These are phyloP conservation scores for Candida mesenterica DNA, from an alignment of 1,139 yeast species.

Conservation along the genomic window DNA sequence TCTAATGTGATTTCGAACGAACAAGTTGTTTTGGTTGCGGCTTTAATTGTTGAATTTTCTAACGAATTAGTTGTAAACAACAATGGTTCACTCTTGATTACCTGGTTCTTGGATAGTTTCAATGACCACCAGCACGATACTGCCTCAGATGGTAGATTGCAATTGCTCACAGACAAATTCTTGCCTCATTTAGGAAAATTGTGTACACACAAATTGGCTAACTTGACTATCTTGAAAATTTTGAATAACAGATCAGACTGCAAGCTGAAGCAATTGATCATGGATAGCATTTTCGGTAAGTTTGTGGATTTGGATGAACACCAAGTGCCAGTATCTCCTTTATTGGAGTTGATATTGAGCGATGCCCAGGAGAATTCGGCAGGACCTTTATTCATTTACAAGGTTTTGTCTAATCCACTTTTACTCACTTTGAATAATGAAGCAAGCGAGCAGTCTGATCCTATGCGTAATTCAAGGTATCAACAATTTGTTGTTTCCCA, in stretches of 20 bases:
- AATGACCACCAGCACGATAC: slow-evolving; percentile 44
- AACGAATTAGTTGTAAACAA: slow-evolving; percentile 79
- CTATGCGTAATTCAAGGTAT: slow-evolving; percentile 35
- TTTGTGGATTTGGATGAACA: slow-evolving; percentile 28
- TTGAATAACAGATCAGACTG: slow-evolving; percentile 68
- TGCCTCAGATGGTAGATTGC: slow-evolving; percentile 31
- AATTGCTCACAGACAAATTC: slow-evolving; percentile 47
- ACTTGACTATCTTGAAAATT: slow-evolving; percentile 77
- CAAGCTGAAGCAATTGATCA: slow-evolving; percentile 57
- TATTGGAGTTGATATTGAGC: slow-evolving; percentile 46
- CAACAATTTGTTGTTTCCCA: slow-evolving; percentile 59
- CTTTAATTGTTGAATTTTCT: slow-evolving; percentile 74
- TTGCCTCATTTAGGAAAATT: slow-evolving; percentile 61
- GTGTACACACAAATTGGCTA: slow-evolving; percentile 85
- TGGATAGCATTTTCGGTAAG: slow-evolving; percentile 65
- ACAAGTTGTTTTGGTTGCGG: slow-evolving; percentile 74
- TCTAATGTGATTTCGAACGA: slow-evolving; percentile 52
- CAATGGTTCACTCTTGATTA: slow-evolving; percentile 84
- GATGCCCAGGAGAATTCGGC: slow-evolving; percentile 55
- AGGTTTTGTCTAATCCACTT: slow-evolving; percentile 65
- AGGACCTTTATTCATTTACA: slow-evolving; percentile 85
- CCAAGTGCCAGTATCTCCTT: slow-evolving; percentile 25
- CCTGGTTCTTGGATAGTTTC: slow-evolving; percentile 94
- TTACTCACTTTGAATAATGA: slow-evolving; percentile 42
- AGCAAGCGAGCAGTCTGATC: slow-evolving; percentile 14